phyloP scores from a whole-genome alignment of 1,139 yeast genomes.

The Candida sp. region DNA sequence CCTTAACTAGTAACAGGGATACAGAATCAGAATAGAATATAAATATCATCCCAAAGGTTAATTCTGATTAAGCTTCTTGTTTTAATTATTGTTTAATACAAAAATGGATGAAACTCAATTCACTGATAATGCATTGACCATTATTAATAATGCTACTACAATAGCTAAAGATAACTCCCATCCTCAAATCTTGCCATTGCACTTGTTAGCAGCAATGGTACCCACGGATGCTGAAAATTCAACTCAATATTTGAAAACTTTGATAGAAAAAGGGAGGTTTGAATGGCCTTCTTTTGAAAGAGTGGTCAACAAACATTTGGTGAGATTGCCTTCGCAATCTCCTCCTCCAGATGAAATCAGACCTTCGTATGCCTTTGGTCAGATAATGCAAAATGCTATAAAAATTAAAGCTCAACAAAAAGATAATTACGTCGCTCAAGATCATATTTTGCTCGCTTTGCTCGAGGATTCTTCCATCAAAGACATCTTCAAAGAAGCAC shows the following conservation, averaged over 20 bases:
- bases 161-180: conserved; percentile 84
- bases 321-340: conserved; percentile 78
- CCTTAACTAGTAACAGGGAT: too few relatives aligned
- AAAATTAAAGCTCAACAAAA: conserved; percentile 84
- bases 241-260: conserved; percentile 73
- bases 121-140: conserved; percentile 88
- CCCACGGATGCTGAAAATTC: conserved; percentile 69
- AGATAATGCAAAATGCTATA: conserved; percentile 63
- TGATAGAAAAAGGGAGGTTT: conserved; percentile 81
- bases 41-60: too few relatives aligned
- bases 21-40: too few relatives aligned
- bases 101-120: conserved; percentile 69
- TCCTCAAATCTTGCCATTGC: conserved; percentile 81
- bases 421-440: conserved; percentile 91
- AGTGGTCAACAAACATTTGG: conserved; percentile 74
- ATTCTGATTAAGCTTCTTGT: too few relatives aligned
- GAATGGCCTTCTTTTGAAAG: conserved; percentile 85
- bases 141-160: conserved; percentile 75
- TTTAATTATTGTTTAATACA: too few relatives aligned
- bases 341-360: conserved; percentile 83
- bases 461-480: conserved; percentile 74
- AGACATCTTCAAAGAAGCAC: conserved; percentile 70
- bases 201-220: conserved; percentile 88
- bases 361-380: conserved; percentile 68
- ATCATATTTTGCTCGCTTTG: conserved; percentile 82